Conservation (phyloP, 2,329 filamentous ascomycete species). For the Pezicula neosporulosa region DNA sequence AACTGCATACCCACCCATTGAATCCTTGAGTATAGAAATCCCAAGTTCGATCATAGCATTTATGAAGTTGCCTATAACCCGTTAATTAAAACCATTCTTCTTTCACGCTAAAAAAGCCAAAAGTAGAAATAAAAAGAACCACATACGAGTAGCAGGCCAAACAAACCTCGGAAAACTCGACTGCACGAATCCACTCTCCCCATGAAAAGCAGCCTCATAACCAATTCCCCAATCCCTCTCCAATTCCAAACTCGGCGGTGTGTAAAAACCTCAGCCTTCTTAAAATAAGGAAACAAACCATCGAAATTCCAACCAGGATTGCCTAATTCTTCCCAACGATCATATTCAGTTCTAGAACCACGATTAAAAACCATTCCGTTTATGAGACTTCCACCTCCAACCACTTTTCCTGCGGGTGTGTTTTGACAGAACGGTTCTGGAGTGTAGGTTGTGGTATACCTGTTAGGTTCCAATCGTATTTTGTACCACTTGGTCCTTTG, state of each 20-base stretch:
- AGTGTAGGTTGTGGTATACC: slow-evolving; percentile 4
- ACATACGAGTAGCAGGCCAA: slow-evolving; percentile 31
- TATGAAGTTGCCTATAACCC: slow-evolving; percentile 3
- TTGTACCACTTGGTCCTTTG: slow-evolving; percentile 2
- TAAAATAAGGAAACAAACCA: slow-evolving; percentile 37
- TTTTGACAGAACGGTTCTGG: slow-evolving; percentile 1
- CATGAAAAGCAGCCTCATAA: slow-evolving; percentile 29
- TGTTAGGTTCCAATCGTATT: slow-evolving; percentile 11
- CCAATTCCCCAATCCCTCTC: slow-evolving; percentile 31
- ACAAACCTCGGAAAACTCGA: slow-evolving; percentile 35
- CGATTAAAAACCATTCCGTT: slow-evolving; percentile 37
- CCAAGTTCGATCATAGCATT: slow-evolving; percentile 33
- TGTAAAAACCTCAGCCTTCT: slow-evolving; percentile 36
- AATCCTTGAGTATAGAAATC: slow-evolving; percentile 32
- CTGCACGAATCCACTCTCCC: slow-evolving; percentile 32
- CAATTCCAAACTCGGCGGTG: slow-evolving; percentile 25
- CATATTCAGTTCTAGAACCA: slow-evolving; percentile 35
- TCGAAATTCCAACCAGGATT: slow-evolving; percentile 42
- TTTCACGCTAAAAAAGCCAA: too few species aligned
- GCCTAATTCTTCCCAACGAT: slow-evolving; percentile 41
- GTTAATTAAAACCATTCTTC: background rate
- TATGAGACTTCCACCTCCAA: slow-evolving; percentile 36
- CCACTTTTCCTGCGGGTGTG: slow-evolving; percentile 8
- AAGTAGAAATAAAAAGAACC: background rate
- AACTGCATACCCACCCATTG: slow-evolving; percentile 31